Evolutionary conservation across 352 stramenopile species (phyloP).

Genomic region (Phytopythium cucurbitacearum): DNA sequence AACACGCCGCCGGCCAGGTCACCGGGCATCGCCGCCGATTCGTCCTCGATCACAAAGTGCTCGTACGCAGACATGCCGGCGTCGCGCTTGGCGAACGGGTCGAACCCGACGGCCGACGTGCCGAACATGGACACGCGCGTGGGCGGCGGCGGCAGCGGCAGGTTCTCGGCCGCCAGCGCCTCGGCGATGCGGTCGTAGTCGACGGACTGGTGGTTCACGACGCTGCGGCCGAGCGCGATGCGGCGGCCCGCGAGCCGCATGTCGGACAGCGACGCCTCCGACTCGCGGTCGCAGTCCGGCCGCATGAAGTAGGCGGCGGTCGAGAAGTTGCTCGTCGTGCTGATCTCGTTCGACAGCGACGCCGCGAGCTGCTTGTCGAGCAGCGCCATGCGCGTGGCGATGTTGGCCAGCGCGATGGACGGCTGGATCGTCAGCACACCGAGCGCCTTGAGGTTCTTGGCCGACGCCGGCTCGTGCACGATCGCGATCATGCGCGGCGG

Average conservation of each 20-base stretch:
- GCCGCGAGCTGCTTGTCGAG: conserved; percentile 36
- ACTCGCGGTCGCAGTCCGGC: conserved; percentile 22
- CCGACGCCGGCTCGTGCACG: conserved; percentile 30
- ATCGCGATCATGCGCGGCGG: conserved; percentile 57
- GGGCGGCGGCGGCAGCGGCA: conserved; percentile 45
- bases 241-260: conserved; percentile 32
- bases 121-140: conserved; percentile 68
- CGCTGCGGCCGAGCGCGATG: conserved; percentile 36
- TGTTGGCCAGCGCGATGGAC: conserved; percentile 59
- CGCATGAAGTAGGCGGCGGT: conserved; percentile 59
- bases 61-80: conserved; percentile 49
- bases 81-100: conserved; percentile 42
- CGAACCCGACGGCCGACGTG: conserved; percentile 38
- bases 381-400: conserved; percentile 60
- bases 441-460: conserved; percentile 33
- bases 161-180: conserved; percentile 28
- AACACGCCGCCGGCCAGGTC: conserved; percentile 24
- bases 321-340: conserved; percentile 33
- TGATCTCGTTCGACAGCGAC: conserved; percentile 39
- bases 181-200: conserved; percentile 44
- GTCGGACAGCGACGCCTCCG: conserved; percentile 30
- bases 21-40: conserved; percentile 22
- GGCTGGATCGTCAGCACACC: conserved; percentile 61
- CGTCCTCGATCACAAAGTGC: conserved; percentile 55
- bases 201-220: conserved; percentile 67